phyloP scores from a whole-genome alignment of 805 yeast genomes.

The Wickerhamiella cacticola region DNA sequence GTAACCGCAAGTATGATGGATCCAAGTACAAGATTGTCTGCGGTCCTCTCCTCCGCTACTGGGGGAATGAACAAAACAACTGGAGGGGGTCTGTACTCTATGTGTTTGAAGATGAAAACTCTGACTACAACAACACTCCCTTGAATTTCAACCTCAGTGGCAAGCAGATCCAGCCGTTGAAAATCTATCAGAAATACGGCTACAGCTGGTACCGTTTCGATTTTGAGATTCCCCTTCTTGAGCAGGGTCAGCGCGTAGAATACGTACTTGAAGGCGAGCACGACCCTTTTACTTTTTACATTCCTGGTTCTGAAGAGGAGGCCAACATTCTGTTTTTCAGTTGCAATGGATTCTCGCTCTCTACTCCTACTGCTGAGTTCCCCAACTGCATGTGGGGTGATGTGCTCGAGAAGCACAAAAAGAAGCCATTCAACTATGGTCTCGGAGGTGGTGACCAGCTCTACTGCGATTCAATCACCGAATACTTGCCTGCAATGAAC shows the following conservation, averaged over 20 bases:
- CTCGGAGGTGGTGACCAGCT: slow-evolving; percentile 97
- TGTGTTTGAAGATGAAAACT: slow-evolving; percentile 39
- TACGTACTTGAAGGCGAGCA: slow-evolving; percentile 43
- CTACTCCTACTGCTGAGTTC: slow-evolving; percentile 52
- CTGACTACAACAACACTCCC: slow-evolving; percentile 20
- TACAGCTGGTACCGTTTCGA: slow-evolving; percentile 55
- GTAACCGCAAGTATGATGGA: slow-evolving; percentile 14
- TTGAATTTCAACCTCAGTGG: slow-evolving; percentile 29
- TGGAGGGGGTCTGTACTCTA: slow-evolving; percentile 63
- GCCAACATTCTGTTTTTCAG: slow-evolving; percentile 78
- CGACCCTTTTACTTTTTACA: slow-evolving; percentile 48
- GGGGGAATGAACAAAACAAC: slow-evolving; percentile 47
- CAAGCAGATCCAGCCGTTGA: slow-evolving; percentile 36
- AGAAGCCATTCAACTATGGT: slow-evolving; percentile 76
- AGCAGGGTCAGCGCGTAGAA: slow-evolving; percentile 47
- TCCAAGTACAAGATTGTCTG: slow-evolving; percentile 20
- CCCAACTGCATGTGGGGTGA: slow-evolving; percentile 79
- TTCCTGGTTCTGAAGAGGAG: slow-evolving; percentile 52
- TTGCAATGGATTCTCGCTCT: slow-evolving; percentile 81
- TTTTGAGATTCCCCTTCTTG: slow-evolving; percentile 38
- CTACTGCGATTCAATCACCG: slow-evolving; percentile 71
- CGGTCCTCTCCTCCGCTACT: slow-evolving; percentile 68
- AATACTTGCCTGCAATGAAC: slow-evolving; percentile 32
- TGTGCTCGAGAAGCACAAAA: slow-evolving; percentile 55
- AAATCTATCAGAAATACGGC: slow-evolving; percentile 36